Percentiles rank a stretch among this genome's conserved stretches.
Evolutionary conservation across 2,329 filamentous ascomycete species (phyloP).

Genomic region (Neophaeococcomyces aloes): DNA sequence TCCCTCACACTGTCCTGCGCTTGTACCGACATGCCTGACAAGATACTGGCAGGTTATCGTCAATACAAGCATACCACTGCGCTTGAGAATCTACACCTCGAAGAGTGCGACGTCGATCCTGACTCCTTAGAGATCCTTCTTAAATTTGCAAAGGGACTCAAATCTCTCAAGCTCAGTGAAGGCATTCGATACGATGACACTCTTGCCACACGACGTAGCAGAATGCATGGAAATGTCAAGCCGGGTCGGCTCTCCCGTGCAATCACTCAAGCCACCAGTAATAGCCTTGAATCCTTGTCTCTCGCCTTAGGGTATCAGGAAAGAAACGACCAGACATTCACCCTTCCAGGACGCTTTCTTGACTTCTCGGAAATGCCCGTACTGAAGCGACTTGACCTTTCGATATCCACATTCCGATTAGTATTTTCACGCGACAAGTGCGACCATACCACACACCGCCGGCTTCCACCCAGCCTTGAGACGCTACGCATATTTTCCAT

Average conservation of each 20-base stretch:
- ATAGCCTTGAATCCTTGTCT: conserved; percentile 17
- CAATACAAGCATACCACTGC: conserved; percentile 13
- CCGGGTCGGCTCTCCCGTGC: conserved; percentile 17
- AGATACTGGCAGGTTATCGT: conserved; percentile 12
- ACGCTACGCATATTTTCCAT: conserved; percentile 20
- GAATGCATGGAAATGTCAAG: conserved; percentile 19
- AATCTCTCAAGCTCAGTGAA: conserved; percentile 21
- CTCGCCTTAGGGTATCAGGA: conserved; percentile 17
- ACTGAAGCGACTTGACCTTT: conserved; percentile 17
- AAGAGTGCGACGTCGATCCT: conserved; percentile 21
- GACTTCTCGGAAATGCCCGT: conserved; percentile 15
- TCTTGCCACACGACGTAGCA: conserved; percentile 15
- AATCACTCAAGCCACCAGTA: conserved; percentile 12
- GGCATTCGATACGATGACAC: conserved; percentile 19
- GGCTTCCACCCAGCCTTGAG: conserved; percentile 18
- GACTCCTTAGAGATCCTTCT: conserved; percentile 16
- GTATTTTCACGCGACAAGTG: conserved; percentile 13
- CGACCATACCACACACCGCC: conserved; percentile 18
- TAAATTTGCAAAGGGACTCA: conserved; percentile 17
- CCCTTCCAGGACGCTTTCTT: conserved; percentile 14
- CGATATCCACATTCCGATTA: conserved; percentile 16
- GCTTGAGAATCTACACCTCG: conserved; percentile 19
- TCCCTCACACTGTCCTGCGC: conserved; percentile 22
- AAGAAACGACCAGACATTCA: conserved; percentile 14
- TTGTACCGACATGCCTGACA: conserved; percentile 18